These are phyloP conservation scores for Rhipidocladum racemiflorum DNA, from an alignment of 176 grass and related monocot species.

Conservation along the genomic window DNA sequence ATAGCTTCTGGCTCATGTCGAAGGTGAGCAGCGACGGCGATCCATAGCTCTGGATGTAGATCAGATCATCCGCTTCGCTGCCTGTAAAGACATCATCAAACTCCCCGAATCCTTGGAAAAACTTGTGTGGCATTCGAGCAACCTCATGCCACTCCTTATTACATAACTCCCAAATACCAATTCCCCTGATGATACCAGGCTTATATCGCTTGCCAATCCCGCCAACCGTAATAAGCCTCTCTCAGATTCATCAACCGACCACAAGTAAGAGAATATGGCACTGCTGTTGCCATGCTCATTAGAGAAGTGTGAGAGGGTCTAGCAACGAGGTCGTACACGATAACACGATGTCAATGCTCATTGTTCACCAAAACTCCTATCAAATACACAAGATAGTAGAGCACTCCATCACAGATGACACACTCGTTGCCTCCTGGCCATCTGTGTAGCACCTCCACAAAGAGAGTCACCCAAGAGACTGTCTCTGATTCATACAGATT, in stretches of 20 bases:
- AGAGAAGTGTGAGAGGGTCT: slow-evolving; percentile 39
- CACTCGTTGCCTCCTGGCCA: slow-evolving; percentile 74
- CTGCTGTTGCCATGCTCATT: slow-evolving; percentile 61
- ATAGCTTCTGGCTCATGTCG: slow-evolving; percentile 63
- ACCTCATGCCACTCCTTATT: slow-evolving; percentile 73
- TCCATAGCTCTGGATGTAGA: slow-evolving; percentile 89
- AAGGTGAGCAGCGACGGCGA: slow-evolving; percentile 74
- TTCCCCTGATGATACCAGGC: slow-evolving; percentile 84
- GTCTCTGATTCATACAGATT: slow-evolving; percentile 55
- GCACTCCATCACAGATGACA: slow-evolving; percentile 73
- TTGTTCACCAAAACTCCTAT: slow-evolving; percentile 53
- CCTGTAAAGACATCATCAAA: slow-evolving; percentile 87
- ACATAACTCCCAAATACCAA: slow-evolving; percentile 75
- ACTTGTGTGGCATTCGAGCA: slow-evolving; percentile 79
- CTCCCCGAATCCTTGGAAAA: slow-evolving; percentile 90
- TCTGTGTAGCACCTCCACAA: slow-evolving; percentile 53
- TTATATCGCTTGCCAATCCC: slow-evolving; percentile 82
- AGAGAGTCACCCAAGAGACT: slow-evolving; percentile 45
- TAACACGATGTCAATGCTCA: slow-evolving; percentile 58
- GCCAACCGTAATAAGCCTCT: slow-evolving; percentile 61
- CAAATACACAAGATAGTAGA: slow-evolving; percentile 76
- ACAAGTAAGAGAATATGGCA: slow-evolving; percentile 73
- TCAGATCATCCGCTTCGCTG: slow-evolving; percentile 63
- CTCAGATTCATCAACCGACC: slow-evolving; percentile 72
- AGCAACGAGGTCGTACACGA: slow-evolving; percentile 61